Base-by-base conservation (phyloP, 2,329 filamentous ascomycete genomes). In the Neofusicoccum parvum region DNA sequence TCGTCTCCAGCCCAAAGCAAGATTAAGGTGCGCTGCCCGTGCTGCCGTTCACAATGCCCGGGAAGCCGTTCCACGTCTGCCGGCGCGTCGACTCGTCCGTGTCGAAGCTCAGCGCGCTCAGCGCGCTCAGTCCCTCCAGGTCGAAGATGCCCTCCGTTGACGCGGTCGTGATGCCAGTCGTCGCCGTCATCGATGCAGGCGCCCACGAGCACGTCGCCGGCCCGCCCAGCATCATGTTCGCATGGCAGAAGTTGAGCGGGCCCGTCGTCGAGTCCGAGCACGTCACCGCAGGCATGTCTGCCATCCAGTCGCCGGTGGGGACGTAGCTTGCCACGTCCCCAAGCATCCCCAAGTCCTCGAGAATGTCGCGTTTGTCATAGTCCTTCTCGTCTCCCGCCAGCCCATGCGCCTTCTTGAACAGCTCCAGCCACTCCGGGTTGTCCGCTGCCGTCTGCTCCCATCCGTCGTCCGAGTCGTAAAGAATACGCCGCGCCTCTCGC, bases 321-420 rank as follows among this genome's bases (percentile, higher is more conserved):
- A 51, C 36, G 12, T 65, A 58, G 15, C 43, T 39, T 9, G 45
- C 12, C 27, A 65, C 17, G n/a, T 65, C 51, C 12, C 62, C 62
- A 32, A 65, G 17, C 62, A 65, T 65, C 5, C 62, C 62, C 23
- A 65, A 71, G 65, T 78, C 76, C 68, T 78, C 76, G 27, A 73
- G 69, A 14, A 74, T 65, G 12, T 78, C 74, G 20, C 74, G 71
- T 20, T 67, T 67, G 3, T 68, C 65, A 20, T 68, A 60, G 32
- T 65, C 20, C 15, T 59, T 48, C 2, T n/a, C 58, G 3, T 63
- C 67, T 4, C 49, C 37, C 5, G 72, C 68, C 36, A 83, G 74
- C 3, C 80, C 80, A 54, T 82, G 80, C 5, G 81, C 81, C 69
- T 81, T 80, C 69, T 83, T 83, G 74, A 83, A 83, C 6, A 83